These are phyloP conservation scores for Trichoderma aggressivum DNA, from an alignment of 2,329 filamentous ascomycete genomes.

Conservation along the genomic window DNA sequence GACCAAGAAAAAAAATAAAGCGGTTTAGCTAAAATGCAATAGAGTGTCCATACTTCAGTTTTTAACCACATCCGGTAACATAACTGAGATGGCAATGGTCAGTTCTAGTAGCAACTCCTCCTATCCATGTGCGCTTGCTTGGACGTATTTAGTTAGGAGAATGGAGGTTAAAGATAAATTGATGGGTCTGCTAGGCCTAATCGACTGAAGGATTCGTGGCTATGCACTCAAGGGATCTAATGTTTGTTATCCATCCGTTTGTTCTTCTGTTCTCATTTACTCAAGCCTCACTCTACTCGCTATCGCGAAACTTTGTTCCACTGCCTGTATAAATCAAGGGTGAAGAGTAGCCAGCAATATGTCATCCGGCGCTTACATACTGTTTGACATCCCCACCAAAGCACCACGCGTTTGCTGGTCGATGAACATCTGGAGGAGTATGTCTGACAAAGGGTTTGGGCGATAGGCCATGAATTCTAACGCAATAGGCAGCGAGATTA, in stretches of 20 bases:
- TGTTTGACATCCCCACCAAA: constrained; percentile 2
- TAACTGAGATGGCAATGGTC: neutral
- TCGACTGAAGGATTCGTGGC: neutral
- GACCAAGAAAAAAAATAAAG: neutral
- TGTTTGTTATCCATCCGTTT: neutral
- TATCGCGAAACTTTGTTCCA: neutral
- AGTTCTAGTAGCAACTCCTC: neutral
- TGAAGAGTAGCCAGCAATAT: neutral
- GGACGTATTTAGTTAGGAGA: neutral
- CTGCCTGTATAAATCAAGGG: neutral
- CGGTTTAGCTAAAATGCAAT: neutral
- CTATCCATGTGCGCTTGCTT: neutral
- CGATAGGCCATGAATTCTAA: neutral
- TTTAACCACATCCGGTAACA: neutral
- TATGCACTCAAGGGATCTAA: neutral
- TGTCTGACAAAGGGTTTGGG: neutral
- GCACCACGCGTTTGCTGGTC: constrained; percentile 5
- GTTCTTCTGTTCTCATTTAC: neutral
- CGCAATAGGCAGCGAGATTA: neutral
- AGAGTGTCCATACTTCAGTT: neutral
- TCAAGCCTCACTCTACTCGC: neutral
- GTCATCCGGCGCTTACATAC: neutral
- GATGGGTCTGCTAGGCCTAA: constrained; percentile 2
- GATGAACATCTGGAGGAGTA: constrained; percentile 13
- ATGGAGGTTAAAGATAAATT: neutral